Percentiles rank a stretch among this genome's conserved stretches.
phyloP scores from a whole-genome alignment of 2,329 filamentous ascomycete genomes.

The Emmonsiellopsis sp. region DNA sequence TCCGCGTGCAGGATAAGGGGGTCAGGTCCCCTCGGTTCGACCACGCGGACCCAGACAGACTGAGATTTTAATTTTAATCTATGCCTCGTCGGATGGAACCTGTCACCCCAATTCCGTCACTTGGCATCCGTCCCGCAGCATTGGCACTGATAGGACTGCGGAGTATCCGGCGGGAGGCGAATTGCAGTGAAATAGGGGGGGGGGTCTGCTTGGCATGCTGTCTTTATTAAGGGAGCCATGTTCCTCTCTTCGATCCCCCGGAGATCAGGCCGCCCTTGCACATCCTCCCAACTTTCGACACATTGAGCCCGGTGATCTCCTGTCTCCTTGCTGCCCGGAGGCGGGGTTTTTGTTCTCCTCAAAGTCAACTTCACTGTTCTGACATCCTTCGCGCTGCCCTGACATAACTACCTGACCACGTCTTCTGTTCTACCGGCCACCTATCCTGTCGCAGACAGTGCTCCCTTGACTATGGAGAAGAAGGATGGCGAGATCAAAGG shows the following conservation, averaged over 20 bases:
- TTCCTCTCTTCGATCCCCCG: neutral
- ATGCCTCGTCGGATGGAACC: neutral
- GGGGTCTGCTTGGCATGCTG: neutral
- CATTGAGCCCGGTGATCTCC: no score
- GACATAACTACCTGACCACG: no score
- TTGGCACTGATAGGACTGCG: neutral
- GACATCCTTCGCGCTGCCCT: no score
- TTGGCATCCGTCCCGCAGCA: neutral
- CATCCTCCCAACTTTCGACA: no score
- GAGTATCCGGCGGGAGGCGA: neutral
- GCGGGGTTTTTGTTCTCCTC: no score
- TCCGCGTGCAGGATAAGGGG: no score
- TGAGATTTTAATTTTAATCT: no score
- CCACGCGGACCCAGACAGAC: no score
- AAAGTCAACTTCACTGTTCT: no score
- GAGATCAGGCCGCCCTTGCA: no score
- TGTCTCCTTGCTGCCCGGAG: no score
- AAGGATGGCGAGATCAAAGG: neutral
- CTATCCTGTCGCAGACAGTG: neutral
- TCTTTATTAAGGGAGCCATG: neutral
- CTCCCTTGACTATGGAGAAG: neutral
- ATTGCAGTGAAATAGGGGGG: neutral
- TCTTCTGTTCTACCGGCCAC: neutral
- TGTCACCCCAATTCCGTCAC: neutral
- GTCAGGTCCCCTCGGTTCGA: no score